Percentiles rank a stretch among this genome's conserved stretches.
phyloP scores from a whole-genome alignment of 2,329 filamentous ascomycete species.

The Aspergillus ruber region DNA sequence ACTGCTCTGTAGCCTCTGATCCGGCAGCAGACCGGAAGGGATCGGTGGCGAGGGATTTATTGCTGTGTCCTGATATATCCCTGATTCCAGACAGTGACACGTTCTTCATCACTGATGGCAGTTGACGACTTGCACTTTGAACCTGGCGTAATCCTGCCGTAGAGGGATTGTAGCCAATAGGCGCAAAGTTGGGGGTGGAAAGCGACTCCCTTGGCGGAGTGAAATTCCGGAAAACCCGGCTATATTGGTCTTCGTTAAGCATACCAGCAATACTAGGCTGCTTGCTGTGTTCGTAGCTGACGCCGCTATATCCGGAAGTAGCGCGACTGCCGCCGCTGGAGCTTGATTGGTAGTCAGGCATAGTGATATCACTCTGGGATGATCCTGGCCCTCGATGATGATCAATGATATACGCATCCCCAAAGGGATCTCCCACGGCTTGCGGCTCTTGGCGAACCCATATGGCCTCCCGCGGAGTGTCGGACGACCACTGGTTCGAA shows the following conservation, averaged over 20 bases:
- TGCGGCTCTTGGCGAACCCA: slow-evolving; percentile 24
- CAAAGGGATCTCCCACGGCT: slow-evolving; percentile 34
- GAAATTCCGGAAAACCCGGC: slow-evolving; percentile 31
- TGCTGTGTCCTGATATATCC: no score
- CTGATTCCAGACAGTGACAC: no score
- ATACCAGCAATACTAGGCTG: slow-evolving; percentile 28
- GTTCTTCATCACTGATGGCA: no score
- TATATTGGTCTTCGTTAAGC: slow-evolving; percentile 33
- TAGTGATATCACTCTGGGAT: slow-evolving; percentile 41
- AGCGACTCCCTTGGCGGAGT: slow-evolving; percentile 26
- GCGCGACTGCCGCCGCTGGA: slow-evolving; percentile 34
- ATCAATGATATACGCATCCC: slow-evolving; percentile 30
- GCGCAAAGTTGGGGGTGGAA: background rate
- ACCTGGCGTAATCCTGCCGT: no score
- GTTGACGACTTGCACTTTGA: no score
- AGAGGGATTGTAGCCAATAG: no score
- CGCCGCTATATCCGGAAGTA: slow-evolving; percentile 35
- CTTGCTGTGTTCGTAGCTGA: slow-evolving; percentile 39
- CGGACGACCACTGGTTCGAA: slow-evolving; percentile 18
- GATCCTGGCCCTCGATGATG: slow-evolving; percentile 28
- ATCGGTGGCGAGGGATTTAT: no score
- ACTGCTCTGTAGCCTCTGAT: no score
- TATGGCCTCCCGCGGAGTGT: slow-evolving; percentile 17
- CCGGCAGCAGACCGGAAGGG: no score
- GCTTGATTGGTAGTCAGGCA: slow-evolving; percentile 44